These are phyloP conservation scores for Argentina anserina DNA, from an alignment of 306 rosid species.

Conservation along the genomic window DNA sequence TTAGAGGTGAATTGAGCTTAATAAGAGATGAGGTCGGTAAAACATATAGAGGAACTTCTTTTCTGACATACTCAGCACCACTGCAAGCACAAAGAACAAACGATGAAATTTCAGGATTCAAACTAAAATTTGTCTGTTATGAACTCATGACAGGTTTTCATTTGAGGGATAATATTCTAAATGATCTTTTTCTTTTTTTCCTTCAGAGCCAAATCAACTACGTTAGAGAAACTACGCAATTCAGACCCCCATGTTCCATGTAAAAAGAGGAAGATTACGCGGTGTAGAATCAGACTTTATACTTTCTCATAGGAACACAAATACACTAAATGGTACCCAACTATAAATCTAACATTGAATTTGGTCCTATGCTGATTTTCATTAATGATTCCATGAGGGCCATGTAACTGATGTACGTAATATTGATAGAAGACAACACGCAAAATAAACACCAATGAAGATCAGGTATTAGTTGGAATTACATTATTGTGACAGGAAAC, in stretches of 20 bases:
- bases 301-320: conserved; percentile 4
- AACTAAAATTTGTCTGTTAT: conserved; percentile 16
- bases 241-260: not conserved
- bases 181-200: not conserved
- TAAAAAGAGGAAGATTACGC: not conserved
- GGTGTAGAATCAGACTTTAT: not conserved
- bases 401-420: no score
- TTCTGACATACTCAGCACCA: conserved; percentile 81
- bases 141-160: conserved; percentile 13
- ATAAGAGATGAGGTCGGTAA: conserved; percentile 61
- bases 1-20: conserved; percentile 69
- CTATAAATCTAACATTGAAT: not conserved
- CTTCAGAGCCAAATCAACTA: not conserved
- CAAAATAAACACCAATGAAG: not conserved
- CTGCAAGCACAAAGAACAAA: conserved; percentile 47
- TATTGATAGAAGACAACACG: not conserved
- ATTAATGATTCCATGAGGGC: not conserved
- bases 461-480: not conserved
- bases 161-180: not conserved
- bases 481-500: not conserved
- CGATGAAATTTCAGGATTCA: conserved; percentile 24
- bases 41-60: conserved; percentile 89
- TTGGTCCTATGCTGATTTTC: not conserved
- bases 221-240: not conserved
- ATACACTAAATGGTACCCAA: not conserved